These are phyloP conservation scores for Alectoria sarmentosa DNA, from an alignment of 495 filamentous ascomycete species.

Conservation along the genomic window DNA sequence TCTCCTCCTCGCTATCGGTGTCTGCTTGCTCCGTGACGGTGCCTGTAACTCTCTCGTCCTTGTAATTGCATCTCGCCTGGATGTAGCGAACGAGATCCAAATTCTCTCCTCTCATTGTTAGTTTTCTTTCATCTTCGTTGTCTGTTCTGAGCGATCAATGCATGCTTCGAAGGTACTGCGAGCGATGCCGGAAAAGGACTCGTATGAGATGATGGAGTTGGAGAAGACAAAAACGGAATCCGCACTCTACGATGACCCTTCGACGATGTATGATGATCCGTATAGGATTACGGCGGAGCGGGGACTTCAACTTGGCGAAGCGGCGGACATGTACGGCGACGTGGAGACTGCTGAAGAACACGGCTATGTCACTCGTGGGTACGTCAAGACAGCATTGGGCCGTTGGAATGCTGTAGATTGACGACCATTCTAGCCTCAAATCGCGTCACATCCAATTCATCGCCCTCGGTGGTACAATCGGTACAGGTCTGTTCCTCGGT, in stretches of 20 bases:
- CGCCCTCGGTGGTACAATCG: constrained; percentile 62
- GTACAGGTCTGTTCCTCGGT: constrained; percentile 69
- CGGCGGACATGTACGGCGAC: constrained; percentile 37
- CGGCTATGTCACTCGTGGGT: constrained; percentile 38
- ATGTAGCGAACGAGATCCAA: not conserved
- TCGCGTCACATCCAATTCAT: constrained; percentile 49
- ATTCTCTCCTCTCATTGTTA: not conserved
- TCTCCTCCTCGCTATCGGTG: not conserved
- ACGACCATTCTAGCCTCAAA: constrained; percentile 29
- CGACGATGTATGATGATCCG: constrained; percentile 16
- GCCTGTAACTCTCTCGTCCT: not conserved
- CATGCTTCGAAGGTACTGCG: constrained; percentile 2
- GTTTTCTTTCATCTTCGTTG: not conserved
- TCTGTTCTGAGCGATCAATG: not conserved
- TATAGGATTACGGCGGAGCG: constrained; percentile 21
- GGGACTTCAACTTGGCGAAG: constrained; percentile 30
- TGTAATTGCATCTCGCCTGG: not conserved
- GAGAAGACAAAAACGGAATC: not conserved
- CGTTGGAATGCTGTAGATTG: no score
- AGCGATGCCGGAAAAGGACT: constrained; percentile 7
- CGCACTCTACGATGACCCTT: constrained; percentile 2
- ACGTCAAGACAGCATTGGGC: constrained; percentile 14
- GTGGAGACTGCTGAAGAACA: constrained; percentile 35
- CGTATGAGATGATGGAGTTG: constrained; percentile 7
- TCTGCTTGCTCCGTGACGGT: not conserved